phyloP scores from a whole-genome alignment of 23 red algal genomes.

The Gracilaria gracilis region DNA sequence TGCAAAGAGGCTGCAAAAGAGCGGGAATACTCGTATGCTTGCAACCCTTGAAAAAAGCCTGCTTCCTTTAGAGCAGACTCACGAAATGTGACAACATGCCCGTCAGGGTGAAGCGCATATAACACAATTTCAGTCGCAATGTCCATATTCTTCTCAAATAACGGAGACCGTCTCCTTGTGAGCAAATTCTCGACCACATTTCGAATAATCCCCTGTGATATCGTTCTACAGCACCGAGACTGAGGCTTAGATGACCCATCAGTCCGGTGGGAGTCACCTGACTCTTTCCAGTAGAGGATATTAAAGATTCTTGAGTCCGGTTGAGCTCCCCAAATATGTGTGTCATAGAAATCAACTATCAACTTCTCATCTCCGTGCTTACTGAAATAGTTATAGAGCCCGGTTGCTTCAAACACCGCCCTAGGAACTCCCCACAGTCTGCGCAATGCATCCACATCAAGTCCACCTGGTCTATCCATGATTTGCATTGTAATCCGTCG shows the following conservation, averaged over 20 bases:
- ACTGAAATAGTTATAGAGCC: constrained; percentile 29
- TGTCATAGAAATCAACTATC: constrained; percentile 55
- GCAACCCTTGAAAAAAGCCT: constrained; percentile 57
- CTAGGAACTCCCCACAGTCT: constrained; percentile 60
- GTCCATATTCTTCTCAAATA: constrained; percentile 80
- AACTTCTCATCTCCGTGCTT: background rate
- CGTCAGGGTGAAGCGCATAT: constrained; percentile 70
- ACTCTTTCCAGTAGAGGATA: constrained; percentile 63
- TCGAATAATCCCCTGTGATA: constrained; percentile 40
- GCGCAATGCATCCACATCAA: constrained; percentile 61
- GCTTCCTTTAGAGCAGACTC: constrained; percentile 56
- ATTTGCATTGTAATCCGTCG: constrained; percentile 37
- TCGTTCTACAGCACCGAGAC: constrained; percentile 21
- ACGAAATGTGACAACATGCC: constrained; percentile 53
- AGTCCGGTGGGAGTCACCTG: background rate
- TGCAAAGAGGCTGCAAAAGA: constrained; percentile 59
- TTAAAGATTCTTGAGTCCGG: constrained; percentile 62
- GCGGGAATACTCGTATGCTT: constrained; percentile 69
- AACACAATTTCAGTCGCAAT: constrained; percentile 62
- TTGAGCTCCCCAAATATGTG: constrained; percentile 26
- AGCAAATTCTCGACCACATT: constrained; percentile 49
- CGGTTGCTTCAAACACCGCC: constrained; percentile 53
- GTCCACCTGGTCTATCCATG: background rate
- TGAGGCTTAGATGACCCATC: background rate
- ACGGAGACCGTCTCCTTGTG: constrained; percentile 56